phyloP scores from a whole-genome alignment of 2,329 filamentous ascomycete species.

The Dothistroma septosporum region DNA sequence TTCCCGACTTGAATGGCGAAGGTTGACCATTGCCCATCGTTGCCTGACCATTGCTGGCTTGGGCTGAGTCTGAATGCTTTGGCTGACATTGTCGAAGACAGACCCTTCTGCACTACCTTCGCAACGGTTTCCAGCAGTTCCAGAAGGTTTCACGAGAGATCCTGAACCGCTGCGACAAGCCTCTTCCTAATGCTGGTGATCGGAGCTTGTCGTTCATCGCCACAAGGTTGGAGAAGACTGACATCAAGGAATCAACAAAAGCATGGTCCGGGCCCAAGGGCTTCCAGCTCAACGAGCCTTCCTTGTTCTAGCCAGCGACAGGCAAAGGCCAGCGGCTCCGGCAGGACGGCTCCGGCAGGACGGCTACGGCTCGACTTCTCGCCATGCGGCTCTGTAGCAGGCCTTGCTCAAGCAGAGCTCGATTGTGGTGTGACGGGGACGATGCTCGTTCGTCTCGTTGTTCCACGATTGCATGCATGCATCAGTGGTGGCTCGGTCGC shows the following conservation, averaged over 20 bases:
- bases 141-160: neutral
- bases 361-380: neutral
- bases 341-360: too few relatives aligned
- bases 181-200: neutral
- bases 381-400: neutral
- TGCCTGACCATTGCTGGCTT: neutral
- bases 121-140: neutral
- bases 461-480: neutral
- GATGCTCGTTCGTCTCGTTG: neutral
- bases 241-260: neutral
- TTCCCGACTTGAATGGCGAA: conserved; percentile 3
- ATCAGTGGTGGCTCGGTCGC: neutral
- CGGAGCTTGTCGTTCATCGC: neutral
- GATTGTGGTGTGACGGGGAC: neutral
- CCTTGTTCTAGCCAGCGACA: neutral
- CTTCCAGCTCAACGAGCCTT: neutral
- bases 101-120: neutral
- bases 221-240: neutral
- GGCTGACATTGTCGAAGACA: neutral
- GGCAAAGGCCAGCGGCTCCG: neutral
- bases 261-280: neutral
- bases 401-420: neutral
- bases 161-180: neutral
- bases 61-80: neutral
- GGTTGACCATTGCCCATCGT: conserved; percentile 8